Evolutionary conservation across 305 asterid genomes (phyloP), one percentile per base, ranked within the genome.

Genomic region (Solanum aculeatissimum): DNA sequence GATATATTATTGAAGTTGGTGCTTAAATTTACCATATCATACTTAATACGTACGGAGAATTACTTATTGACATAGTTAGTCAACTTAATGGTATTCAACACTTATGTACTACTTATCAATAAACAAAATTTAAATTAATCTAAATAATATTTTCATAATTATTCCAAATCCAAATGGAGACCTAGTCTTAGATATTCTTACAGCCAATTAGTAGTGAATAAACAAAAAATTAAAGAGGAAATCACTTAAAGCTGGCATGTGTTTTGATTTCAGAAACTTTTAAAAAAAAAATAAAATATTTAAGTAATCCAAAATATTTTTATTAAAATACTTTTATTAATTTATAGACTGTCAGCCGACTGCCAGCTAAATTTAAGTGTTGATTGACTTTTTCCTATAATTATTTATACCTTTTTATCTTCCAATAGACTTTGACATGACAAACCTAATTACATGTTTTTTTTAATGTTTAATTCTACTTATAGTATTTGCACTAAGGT

Each of bases 321-420:
- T 15, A 5, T 75, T 32, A 25, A 49, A 12, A n/a, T n/a, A n/a
- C n/a, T n/a, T n/a, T n/a, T 77, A 51, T 77, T 77, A 51, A 10
- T 16, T 18, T 49, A 51, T 49, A 77, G 27, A 77, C 16, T 51
- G 27, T 32, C 53, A 51, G 47, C 82, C 65, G 82, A 77, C 82
- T 62, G 84, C 77, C 84, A 81, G 84, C 84, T 9, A 43, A 42
- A 25, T 62, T 81, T 81, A 38, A 62, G 71, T 81, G 62, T 81
- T 62, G 2, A 12, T 60, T 35, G 75, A 62, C 75, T 62, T 42
- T 62, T 60, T 29, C 27, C 27, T 11, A 16, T 2, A 9, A 23
- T 81, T 18, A 18, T 62, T 81, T 60, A 42, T 43, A 49, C 42
- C 32, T 9, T 81, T 70, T 81, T 62, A 62, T 51, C 45, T 49